Percentiles rank a stretch among this genome's conserved stretches.
Evolutionary conservation across 2,329 filamentous ascomycete genomes (phyloP).

Genomic region (Epicoccum sorghinum): DNA sequence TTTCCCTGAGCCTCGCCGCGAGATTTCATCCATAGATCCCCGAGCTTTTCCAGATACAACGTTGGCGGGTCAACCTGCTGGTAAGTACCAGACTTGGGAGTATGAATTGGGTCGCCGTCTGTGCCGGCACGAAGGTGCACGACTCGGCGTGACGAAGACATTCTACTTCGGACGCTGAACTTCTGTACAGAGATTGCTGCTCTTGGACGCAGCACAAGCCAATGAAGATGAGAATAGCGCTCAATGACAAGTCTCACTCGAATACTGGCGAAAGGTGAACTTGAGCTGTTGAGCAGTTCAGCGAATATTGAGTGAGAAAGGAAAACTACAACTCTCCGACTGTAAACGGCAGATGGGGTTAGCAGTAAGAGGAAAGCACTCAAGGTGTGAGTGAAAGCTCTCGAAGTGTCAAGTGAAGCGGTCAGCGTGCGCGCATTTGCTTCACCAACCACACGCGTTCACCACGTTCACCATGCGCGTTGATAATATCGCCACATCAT

Average conservation of each 20-base stretch:
- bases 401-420: background rate
- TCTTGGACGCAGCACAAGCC: too few species aligned
- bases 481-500: background rate
- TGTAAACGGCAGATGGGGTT: too few species aligned
- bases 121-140: conserved; percentile 38
- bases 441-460: conserved; percentile 13
- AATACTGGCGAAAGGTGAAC: too few species aligned
- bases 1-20: conserved; percentile 45
- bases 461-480: too few species aligned
- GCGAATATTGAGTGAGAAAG: too few species aligned
- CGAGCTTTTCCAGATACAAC: conserved; percentile 57
- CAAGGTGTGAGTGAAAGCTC: too few species aligned
- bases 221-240: too few species aligned
- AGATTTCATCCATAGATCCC: conserved; percentile 55
- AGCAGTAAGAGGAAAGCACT: too few species aligned
- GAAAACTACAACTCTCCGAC: background rate
- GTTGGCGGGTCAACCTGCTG: conserved; percentile 48
- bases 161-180: background rate
- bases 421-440: conserved; percentile 16
- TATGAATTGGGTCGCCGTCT: conserved; percentile 45
- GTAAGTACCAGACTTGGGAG: conserved; percentile 30
- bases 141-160: conserved; percentile 10
- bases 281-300: too few species aligned
- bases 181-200: background rate
- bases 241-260: too few species aligned